phyloP scores from a whole-genome alignment of 75 land plant genomes.

The Pinus taeda region DNA sequence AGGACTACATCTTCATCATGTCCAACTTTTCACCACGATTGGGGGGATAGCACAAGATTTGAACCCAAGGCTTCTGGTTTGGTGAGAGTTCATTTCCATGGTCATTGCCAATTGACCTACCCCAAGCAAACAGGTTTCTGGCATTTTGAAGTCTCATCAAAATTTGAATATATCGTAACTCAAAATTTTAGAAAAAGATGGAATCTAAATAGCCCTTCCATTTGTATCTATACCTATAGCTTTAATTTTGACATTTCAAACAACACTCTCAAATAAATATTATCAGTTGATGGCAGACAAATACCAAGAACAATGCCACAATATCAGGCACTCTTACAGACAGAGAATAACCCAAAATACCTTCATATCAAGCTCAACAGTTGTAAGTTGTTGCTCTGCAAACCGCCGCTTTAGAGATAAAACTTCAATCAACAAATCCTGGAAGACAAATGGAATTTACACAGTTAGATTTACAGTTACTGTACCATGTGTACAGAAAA shows the following conservation, averaged over 20 bases:
- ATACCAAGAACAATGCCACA: not conserved
- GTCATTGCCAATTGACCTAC: too few relatives aligned
- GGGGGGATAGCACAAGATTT: too few relatives aligned
- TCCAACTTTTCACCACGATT: too few relatives aligned
- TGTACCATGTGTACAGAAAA: not conserved
- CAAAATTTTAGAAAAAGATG: too few relatives aligned
- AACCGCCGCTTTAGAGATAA: slow-evolving; percentile 36
- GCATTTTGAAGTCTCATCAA: too few relatives aligned
- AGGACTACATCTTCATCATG: too few relatives aligned
- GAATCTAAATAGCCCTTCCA: too few relatives aligned
- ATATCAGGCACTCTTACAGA: not conserved
- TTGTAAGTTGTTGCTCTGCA: slow-evolving; percentile 42
- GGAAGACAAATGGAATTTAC: not conserved
- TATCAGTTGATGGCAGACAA: not conserved
- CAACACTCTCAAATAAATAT: not conserved
- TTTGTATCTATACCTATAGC: too few relatives aligned
- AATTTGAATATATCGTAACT: not conserved
- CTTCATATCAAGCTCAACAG: slow-evolving; percentile 73
- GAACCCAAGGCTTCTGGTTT: too few relatives aligned
- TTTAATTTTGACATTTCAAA: not conserved
- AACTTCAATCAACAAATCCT: slow-evolving; percentile 64
- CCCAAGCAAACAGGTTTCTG: too few relatives aligned
- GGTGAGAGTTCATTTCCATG: too few relatives aligned
- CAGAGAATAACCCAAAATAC: slow-evolving; percentile 19
- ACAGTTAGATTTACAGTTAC: not conserved